Conservation (phyloP, 1,284 basidiomycete species). For the Rhodotorula glutinis region DNA sequence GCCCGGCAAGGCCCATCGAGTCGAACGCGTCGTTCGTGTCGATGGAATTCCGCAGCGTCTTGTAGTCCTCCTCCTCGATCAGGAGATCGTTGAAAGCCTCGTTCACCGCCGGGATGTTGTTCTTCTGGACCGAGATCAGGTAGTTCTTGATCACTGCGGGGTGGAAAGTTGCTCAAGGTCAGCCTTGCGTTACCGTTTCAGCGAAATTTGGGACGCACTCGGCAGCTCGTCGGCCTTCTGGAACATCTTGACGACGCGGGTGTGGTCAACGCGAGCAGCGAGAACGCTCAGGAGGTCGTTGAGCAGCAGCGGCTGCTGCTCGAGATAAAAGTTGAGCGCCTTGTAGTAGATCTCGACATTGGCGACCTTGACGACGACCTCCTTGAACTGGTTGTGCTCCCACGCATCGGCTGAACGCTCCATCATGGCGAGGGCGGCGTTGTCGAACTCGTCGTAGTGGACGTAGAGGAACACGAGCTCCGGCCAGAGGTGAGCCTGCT, state of each 20-base stretch:
- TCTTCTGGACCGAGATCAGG: slow-evolving; percentile 93
- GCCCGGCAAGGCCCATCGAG: slow-evolving; percentile 77
- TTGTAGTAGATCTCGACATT: slow-evolving; percentile 97
- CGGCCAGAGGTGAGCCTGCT: slow-evolving; percentile 97
- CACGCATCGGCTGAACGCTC: slow-evolving; percentile 94
- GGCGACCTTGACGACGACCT: slow-evolving; percentile 87
- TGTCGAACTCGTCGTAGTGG: slow-evolving; percentile 86
- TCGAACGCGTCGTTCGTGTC: slow-evolving; percentile 99
- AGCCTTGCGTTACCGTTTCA: not conserved
- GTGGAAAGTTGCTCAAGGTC: not conserved
- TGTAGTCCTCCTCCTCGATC: slow-evolving; percentile 98
- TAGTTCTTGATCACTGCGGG: slow-evolving; percentile 77
- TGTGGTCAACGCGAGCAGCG: slow-evolving; percentile 89
- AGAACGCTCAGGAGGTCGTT: slow-evolving; percentile 90
- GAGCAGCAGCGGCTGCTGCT: slow-evolving; percentile 87
- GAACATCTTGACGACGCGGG: slow-evolving; percentile 93
- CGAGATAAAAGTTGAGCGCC: slow-evolving; percentile 79
- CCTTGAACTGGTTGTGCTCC: slow-evolving; percentile 99
- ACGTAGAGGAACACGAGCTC: slow-evolving; percentile 97
- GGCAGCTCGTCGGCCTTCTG: slow-evolving; percentile 83
- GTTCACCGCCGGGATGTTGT: slow-evolving; percentile 95
- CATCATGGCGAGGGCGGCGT: slow-evolving; percentile 96
- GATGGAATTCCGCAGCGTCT: slow-evolving; percentile 90
- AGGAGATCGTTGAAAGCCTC: slow-evolving; percentile 94
- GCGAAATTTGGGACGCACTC: not conserved